Evolutionary conservation across 2,329 filamentous ascomycete genomes (phyloP).

Genomic region (Claviceps sp.): DNA sequence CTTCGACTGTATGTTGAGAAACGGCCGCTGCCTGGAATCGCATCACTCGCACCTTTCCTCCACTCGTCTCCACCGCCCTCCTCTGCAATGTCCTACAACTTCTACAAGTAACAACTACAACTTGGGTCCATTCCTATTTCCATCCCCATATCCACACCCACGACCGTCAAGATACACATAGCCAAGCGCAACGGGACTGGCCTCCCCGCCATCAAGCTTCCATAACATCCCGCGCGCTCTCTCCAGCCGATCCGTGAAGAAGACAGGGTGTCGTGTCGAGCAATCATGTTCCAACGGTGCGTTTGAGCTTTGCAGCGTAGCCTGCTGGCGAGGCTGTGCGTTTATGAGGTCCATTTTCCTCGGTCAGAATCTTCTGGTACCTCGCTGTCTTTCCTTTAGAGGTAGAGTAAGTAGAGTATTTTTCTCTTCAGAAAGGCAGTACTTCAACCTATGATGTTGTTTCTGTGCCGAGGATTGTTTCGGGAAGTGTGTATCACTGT

Average conservation of each 20-base stretch:
- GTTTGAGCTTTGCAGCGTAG: constrained; percentile 4
- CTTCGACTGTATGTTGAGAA: no score
- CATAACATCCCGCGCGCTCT: constrained; percentile 32
- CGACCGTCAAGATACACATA: constrained; percentile 42
- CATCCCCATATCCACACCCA: background rate
- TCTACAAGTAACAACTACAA: no score
- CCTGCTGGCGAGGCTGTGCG: background rate
- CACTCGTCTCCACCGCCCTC: constrained; percentile 6
- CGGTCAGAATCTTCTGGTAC: background rate
- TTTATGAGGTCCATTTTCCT: background rate
- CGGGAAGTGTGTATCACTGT: no score
- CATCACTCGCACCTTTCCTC: no score
- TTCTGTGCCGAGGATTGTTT: no score
- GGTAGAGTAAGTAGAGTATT: no score
- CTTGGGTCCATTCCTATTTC: background rate
- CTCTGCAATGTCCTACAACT: constrained; percentile 11
- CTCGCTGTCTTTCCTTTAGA: background rate
- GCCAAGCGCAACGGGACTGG: constrained; percentile 43
- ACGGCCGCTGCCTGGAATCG: no score
- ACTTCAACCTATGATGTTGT: no score
- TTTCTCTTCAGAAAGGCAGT: no score
- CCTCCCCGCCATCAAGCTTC: constrained; percentile 4
- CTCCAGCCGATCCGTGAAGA: constrained; percentile 54
- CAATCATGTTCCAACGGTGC: constrained; percentile 31
- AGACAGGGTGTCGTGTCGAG: constrained; percentile 57